Evolutionary conservation across 1,284 basidiomycete species (phyloP).

Genomic region (Megacollybia platyphylla): DNA sequence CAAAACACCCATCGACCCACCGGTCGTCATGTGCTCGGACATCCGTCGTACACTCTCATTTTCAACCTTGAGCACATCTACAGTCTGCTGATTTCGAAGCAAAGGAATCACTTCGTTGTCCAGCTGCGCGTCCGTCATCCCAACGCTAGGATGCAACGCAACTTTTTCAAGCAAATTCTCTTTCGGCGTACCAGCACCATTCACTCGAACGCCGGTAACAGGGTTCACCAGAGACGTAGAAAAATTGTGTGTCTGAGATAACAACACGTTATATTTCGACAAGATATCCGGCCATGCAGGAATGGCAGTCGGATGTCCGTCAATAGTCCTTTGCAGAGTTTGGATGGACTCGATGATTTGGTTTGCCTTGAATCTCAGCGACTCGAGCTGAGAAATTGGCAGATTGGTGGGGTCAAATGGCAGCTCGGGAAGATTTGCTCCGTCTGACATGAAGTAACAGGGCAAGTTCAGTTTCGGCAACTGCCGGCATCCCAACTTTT

Average conservation of each 20-base stretch:
- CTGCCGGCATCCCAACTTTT: no score
- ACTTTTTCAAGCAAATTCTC: slow-evolving; percentile 46
- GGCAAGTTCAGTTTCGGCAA: no score
- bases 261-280: slow-evolving; percentile 68
- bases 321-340: slow-evolving; percentile 47
- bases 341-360: slow-evolving; percentile 69
- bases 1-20: slow-evolving; percentile 44
- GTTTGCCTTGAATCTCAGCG: slow-evolving; percentile 56
- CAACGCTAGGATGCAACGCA: slow-evolving; percentile 45
- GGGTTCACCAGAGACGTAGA: slow-evolving; percentile 33
- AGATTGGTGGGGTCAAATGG: slow-evolving; percentile 15
- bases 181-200: slow-evolving; percentile 2
- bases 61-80: slow-evolving; percentile 55
- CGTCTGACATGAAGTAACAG: no score
- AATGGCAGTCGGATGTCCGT: slow-evolving; percentile 43
- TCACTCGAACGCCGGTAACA: slow-evolving; percentile 2
- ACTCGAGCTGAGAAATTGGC: slow-evolving; percentile 51
- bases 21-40: slow-evolving; percentile 48
- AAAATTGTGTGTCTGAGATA: slow-evolving; percentile 68
- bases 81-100: slow-evolving; percentile 64
- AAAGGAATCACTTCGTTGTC: slow-evolving; percentile 62
- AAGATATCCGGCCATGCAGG: slow-evolving; percentile 73
- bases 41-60: slow-evolving; percentile 57
- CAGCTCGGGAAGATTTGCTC: slow-evolving; percentile 1
- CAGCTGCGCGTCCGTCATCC: slow-evolving; percentile 49